Percentiles rank a stretch among this genome's conserved stretches.
These are phyloP conservation scores for Durio zibethinus DNA, from an alignment of 345 rosid genomes.

Conservation along the genomic window DNA sequence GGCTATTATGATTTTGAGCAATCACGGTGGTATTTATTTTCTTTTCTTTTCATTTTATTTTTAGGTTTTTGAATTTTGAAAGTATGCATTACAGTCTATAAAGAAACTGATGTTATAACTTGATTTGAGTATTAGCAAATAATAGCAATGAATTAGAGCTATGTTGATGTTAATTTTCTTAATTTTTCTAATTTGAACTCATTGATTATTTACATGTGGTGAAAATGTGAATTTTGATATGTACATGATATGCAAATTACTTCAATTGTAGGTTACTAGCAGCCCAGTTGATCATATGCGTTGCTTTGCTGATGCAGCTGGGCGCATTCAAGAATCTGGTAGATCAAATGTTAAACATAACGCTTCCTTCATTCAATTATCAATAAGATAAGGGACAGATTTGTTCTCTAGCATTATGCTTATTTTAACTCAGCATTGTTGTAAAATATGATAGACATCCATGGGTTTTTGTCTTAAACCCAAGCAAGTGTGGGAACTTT, in stretches of 20 bases:
- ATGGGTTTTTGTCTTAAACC: neutral
- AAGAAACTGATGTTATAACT: neutral
- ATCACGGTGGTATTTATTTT: neutral
- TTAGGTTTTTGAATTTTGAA: neutral
- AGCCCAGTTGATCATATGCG: constrained; percentile 78
- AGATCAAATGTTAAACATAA: neutral
- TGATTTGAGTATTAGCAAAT: neutral
- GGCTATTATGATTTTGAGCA: neutral
- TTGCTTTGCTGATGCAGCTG: constrained; percentile 79
- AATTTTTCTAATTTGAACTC: neutral
- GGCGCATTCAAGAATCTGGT: constrained; percentile 82
- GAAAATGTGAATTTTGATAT: neutral
- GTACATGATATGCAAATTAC: neutral
- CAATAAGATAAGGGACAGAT: neutral
- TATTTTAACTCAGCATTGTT: neutral
- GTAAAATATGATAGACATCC: neutral
- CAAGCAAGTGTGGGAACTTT: neutral
- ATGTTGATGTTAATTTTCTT: neutral
- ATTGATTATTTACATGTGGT: neutral
- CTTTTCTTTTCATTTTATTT: neutral
- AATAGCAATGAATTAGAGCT: too few relatives aligned
- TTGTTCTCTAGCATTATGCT: neutral
- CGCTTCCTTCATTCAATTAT: neutral
- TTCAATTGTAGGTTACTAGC: constrained; percentile 46
- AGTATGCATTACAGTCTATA: neutral